Evolutionary conservation across 805 yeast species (phyloP), one percentile per base, ranked within the genome.

Genomic region (Naumovozyma baii): DNA sequence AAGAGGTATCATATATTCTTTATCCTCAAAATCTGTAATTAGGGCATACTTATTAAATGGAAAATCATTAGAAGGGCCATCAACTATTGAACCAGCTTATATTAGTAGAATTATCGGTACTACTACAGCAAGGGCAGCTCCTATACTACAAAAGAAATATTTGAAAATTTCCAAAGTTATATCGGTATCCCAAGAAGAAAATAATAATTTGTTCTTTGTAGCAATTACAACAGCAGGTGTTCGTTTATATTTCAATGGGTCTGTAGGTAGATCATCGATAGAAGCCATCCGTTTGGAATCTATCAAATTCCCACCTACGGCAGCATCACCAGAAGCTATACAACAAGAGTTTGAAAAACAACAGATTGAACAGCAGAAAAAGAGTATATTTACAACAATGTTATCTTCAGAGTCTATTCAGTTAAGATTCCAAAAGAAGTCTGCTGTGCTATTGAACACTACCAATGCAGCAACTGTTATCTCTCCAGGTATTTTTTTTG

Each of bases 201-300:
- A 86, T 33, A 65, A 73, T 22, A 78, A 79, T 38, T 65, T 85
- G 18, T 85, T 76, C 53, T 63, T 87, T 39, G 78, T 87, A 37
- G 94, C 94, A 0, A 70, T 83, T 13, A 84, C 95, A 0, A 69
- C 76, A 36, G 81, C 78, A 45, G 96, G 96, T n/a, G 83, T 84
- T 49, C 73, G 96, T 48, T 66, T 87, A 18, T 79, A 75, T 44
- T 56, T 69, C 40, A 69, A 67, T 40, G 74, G 74, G 36, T 64
- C 67, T 5, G 46, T 61, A 3, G 54, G 62, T 15, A 44, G 59
- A 14, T 48, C 57, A 3, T 49, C 53, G 30, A 62, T 68, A 2
- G 64, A 64, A 41, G 70, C 70, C 3, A 47, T 69, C 36, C 62
- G 72, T 49, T 44, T 67, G 22, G 70, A 68, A 40, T 71, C 76